Base-by-base conservation (phyloP, 345 rosid genomes). In the Brassica cretica region DNA sequence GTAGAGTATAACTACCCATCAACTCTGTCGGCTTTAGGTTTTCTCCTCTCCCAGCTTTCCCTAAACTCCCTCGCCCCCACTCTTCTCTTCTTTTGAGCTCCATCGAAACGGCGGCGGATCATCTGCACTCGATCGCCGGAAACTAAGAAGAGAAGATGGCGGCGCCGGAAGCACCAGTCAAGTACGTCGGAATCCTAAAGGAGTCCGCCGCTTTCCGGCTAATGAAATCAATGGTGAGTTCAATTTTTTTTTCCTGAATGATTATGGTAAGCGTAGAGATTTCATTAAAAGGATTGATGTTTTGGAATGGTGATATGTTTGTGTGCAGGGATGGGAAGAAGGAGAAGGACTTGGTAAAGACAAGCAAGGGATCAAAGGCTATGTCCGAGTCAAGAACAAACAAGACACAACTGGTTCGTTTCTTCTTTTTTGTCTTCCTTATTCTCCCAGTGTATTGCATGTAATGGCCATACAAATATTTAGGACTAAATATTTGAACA, bases 271-370 rank as follows among this genome's bases (percentile, higher is more conserved):
- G 33, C 11, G 56, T 65, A 2, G 9, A 46, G 39, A 33, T 77
- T 65, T 30, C 56, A 21, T 21, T 0, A 21, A 21, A 21, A 21
- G 24, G 24, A 21, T 0, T 21, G 24, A 21, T 46, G 39, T 12
- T 37, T 32, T 68, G 70, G 74, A 67, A 59, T 77, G 71, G 10
- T 66, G 72, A 41, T 49, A 9, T 39, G 2, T 15, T 46, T 5
- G 59, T 14, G 58, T 66, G 8, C 6, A 93, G 99, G 99, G 99
- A 21, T 93, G 98, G 98, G 99, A 95, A 80, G 99, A 95, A 89
- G 97, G 99, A 82, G 97, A 95, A 86, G 98, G 99, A 67, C 89
- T 95, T 1, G 98, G 99, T 66, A 95, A 93, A 82, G 98, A 95
- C 74, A 95, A 91, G 84, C 99, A 95, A 84, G 98, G 98, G 69